Conservation (phyloP, 257 asterid species). For the Paulownia fortunei region DNA sequence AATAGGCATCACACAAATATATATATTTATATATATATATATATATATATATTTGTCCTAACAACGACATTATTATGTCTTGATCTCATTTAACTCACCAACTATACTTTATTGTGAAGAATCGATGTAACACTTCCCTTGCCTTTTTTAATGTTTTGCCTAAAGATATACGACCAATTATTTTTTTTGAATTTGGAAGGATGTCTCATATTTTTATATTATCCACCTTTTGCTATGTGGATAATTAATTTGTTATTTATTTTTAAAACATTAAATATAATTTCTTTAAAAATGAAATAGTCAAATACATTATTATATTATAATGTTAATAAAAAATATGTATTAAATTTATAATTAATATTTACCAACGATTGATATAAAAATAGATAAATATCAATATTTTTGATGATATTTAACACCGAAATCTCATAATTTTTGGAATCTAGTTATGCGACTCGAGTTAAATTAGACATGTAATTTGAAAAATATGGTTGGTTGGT, state of each 20-base stretch:
- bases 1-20: neutral
- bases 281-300: too few relatives aligned
- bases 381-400: neutral
- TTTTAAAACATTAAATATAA: too few relatives aligned
- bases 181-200: neutral
- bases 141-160: neutral
- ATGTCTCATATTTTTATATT: neutral
- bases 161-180: neutral
- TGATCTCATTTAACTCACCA: slow-evolving; percentile 32
- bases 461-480: too few relatives aligned
- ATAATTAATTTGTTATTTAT: too few relatives aligned
- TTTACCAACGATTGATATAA: too few relatives aligned
- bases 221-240: neutral
- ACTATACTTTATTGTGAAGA: slow-evolving; percentile 24
- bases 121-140: neutral
- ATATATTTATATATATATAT: neutral
- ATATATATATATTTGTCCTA: neutral
- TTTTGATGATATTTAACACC: neutral
- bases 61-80: slow-evolving; percentile 21
- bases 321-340: too few relatives aligned
- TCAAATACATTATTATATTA: too few relatives aligned
- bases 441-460: too few relatives aligned
- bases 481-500: too few relatives aligned
- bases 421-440: too few relatives aligned
- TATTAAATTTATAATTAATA: too few relatives aligned